Base-by-base conservation (phyloP, 495 filamentous ascomycete species). In the Annulohypoxylon nitens region DNA sequence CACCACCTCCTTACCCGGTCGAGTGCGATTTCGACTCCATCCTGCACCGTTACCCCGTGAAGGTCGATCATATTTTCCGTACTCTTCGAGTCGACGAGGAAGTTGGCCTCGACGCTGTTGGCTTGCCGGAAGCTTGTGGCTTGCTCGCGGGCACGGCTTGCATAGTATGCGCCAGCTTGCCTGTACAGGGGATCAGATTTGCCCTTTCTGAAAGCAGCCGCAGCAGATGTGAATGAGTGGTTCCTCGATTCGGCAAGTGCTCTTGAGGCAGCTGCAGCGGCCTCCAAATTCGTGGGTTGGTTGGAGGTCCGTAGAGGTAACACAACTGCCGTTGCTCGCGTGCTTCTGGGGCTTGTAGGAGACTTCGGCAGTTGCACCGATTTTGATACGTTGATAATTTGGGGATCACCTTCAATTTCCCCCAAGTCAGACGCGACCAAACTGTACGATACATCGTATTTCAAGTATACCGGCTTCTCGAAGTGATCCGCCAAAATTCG, bases 1-100 rank as follows among this genome's bases (percentile, higher is more conserved):
- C 95, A 99, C 96, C 96, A 99, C 7, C 75, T 79, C 61, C 86
- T 85, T 0, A 93, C 91, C 14, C 86, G 83, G 41, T 89, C 86
- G 39, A 86, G 86, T 0, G 92, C 87, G 54, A 98, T 97, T 7
- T 92, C 85, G 9, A 93, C 84, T 0, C 90, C 95, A 78, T 97
- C 92, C 41, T 88, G 80, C 1, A 98, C 95, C 23, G 85, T 90
- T 12, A 97, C 88, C 10, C 94, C 94, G 76, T 99, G 96, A 25
- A 99, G 83, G 81, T 99, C 94, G 9, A 97, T 80, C 71, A 77
- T 80, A 67, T 79, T 81, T 2, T 76, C 59, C 1, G 83, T 86
- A 50, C 89, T 93, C 67, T 93, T 89, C 1, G 76, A 70, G 4
- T 87, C 81, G 1, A 93, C 93, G 14, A 88, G 82, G 4, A 80